Conservation (phyloP, 2,329 filamentous ascomycete species). For the Fusarium nurragi region DNA sequence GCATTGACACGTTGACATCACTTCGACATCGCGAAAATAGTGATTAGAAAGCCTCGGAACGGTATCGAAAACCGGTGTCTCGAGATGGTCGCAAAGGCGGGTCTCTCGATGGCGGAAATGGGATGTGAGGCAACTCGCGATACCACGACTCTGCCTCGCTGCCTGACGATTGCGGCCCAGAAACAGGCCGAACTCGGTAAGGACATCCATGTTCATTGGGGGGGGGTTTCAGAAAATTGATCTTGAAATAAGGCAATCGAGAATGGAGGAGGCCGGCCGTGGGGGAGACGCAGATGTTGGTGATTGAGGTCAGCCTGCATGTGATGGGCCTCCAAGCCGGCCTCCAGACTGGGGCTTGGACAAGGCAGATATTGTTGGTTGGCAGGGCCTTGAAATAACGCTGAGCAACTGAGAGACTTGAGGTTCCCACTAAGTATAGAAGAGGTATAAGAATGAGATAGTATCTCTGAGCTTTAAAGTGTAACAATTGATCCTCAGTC, state of each 20-base stretch:
- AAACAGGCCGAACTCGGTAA: constrained; percentile 1
- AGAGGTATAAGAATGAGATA: neutral
- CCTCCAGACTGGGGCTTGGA: constrained; percentile 24
- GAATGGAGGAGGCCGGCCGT: constrained; percentile 5
- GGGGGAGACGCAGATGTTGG: constrained; percentile 3
- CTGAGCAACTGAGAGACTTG: neutral
- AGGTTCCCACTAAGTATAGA: too few relatives aligned
- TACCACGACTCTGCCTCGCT: constrained; percentile 20
- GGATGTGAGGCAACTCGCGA: neutral
- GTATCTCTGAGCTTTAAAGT: neutral
- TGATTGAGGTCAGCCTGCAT: constrained; percentile 24
- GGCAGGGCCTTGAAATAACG: too few relatives aligned
- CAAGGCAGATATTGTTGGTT: constrained; percentile 1
- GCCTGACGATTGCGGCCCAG: constrained; percentile 26
- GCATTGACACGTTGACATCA: neutral
- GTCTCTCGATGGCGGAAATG: neutral
- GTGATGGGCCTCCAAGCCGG: constrained; percentile 39
- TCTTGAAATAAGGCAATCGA: constrained; percentile 1
- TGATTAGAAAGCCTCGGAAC: neutral
- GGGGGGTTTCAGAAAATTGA: too few relatives aligned
- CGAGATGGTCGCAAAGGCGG: neutral
- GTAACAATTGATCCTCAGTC: too few relatives aligned
- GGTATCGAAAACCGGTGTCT: neutral
- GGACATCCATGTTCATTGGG: neutral
- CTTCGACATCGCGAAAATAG: neutral